phyloP scores from a whole-genome alignment of 2,329 filamentous ascomycete genomes.

The Huntiella omanensis region DNA sequence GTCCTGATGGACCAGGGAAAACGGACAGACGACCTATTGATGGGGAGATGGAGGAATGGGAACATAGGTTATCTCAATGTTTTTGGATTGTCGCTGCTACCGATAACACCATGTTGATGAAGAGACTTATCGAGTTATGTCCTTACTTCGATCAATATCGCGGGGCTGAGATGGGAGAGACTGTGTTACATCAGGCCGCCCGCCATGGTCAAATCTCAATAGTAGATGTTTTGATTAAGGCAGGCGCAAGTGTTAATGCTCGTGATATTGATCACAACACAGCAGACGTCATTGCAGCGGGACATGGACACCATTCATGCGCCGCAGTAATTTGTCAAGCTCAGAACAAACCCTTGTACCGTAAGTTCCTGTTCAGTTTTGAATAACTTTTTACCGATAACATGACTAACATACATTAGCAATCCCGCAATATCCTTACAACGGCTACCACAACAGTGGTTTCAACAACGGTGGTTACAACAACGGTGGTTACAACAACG shows the following conservation, averaged over 20 bases:
- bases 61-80: background rate
- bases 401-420: too few relatives aligned
- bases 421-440: background rate
- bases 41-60: background rate
- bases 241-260: constrained; percentile 2
- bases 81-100: constrained; percentile 4
- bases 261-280: background rate
- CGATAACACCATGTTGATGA: constrained; percentile 9
- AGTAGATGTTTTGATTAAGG: constrained; percentile 4
- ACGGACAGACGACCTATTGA: too few relatives aligned
- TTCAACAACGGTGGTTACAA: background rate
- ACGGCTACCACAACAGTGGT: background rate
- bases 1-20: too few relatives aligned
- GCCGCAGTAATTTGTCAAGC: too few relatives aligned
- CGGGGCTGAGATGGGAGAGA: constrained; percentile 2
- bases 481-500: background rate
- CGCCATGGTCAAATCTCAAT: background rate
- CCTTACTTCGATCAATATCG: constrained; percentile 1
- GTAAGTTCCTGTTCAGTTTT: too few relatives aligned
- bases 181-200: constrained; percentile 8
- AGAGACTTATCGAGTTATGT: background rate
- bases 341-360: too few relatives aligned
- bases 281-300: too few relatives aligned
- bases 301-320: too few relatives aligned
- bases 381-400: too few relatives aligned